These are phyloP conservation scores for Glutinoglossum americanum DNA, from an alignment of 495 filamentous ascomycete species.

Conservation along the genomic window DNA sequence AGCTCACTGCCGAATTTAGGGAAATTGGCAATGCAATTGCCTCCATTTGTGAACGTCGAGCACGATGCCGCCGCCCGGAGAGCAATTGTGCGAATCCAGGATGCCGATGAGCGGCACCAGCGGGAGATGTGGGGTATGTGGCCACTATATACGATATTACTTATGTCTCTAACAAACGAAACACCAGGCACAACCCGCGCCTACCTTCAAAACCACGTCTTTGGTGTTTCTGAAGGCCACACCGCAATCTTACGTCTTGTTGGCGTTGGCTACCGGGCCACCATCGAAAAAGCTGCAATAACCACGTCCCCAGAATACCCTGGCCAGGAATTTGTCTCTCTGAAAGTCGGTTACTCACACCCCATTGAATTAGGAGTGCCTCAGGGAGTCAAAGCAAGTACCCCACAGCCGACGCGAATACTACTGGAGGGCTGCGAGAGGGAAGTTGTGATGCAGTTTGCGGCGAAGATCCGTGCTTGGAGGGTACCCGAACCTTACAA, in stretches of 20 bases:
- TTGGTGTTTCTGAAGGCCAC: constrained; percentile 90
- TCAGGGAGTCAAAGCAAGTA: constrained; percentile 61
- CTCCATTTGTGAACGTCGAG: constrained; percentile 47
- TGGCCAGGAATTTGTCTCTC: constrained; percentile 66
- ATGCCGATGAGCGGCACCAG: constrained; percentile 45
- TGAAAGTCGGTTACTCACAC: constrained; percentile 94
- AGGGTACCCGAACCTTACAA: constrained; percentile 91
- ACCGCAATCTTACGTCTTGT: constrained; percentile 78
- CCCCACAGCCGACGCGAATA: constrained; percentile 84
- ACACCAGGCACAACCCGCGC: constrained; percentile 61
- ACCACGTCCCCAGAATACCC: constrained; percentile 43
- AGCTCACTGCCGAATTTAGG: constrained; percentile 20
- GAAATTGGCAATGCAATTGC: constrained; percentile 48
- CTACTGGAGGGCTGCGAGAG: constrained; percentile 73
- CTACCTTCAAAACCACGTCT: constrained; percentile 71
- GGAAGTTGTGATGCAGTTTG: constrained; percentile 70
- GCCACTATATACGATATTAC: background rate
- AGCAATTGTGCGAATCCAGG: constrained; percentile 41
- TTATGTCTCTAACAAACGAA: constrained; percentile 3
- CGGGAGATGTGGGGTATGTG: constrained; percentile 92
- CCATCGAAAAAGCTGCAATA: constrained; percentile 54
- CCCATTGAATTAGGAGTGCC: constrained; percentile 77
- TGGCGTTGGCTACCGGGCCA: constrained; percentile 90
- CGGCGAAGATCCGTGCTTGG: constrained; percentile 73
- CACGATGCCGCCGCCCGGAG: constrained; percentile 37